Evolutionary conservation across 2,329 filamentous ascomycete species (phyloP), one percentile per base, ranked within the genome.

Genomic region (Aspergillus neoniger): DNA sequence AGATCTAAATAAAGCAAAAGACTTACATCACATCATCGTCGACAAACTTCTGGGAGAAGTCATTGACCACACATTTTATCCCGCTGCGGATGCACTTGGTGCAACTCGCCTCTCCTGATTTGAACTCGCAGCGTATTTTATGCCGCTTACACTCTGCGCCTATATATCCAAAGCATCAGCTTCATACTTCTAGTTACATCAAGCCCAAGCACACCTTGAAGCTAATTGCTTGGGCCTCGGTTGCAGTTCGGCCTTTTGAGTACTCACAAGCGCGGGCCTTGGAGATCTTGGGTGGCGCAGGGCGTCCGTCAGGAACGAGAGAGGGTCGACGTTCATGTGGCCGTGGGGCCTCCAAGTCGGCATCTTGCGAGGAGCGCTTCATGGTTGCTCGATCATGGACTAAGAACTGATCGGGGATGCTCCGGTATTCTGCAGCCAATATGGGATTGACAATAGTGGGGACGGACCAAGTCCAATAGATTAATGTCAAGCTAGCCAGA

Each of bases 91-190:
- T 69, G 65, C 83, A 85, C 65, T 83, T 79, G 8, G 76, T 77
- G 69, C 83, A 85, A 58, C 75, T 78, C 6, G 74, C 66, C 61
- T 81, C 76, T 7, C 80, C 81, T 14, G 77, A 68, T 58, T 79
- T 76, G 64, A 84, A 78, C 59, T 82, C 79, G 67, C 83, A 85
- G 66, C 82, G 82, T 65, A 85, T 84, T 69, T 85, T 85, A 65
- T 83, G 81, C 21, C 77, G 77, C 64, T 83, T 82, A 62, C 82
- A 84, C 68, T 82, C 81, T 15, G 78, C 76, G 57, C 78, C 78
- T 80, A 54, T n/a, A 60, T 30, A 21, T 39, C 17, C 15, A 49
- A 36, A 36, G 10, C 17, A 19, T 53, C 62, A 68, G 63, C 23
- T 39, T 38, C 28, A 17, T 36, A 10, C 32, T 19, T 39, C 23